Base-by-base conservation (phyloP, 306 rosid genomes). In the Betula pendula region DNA sequence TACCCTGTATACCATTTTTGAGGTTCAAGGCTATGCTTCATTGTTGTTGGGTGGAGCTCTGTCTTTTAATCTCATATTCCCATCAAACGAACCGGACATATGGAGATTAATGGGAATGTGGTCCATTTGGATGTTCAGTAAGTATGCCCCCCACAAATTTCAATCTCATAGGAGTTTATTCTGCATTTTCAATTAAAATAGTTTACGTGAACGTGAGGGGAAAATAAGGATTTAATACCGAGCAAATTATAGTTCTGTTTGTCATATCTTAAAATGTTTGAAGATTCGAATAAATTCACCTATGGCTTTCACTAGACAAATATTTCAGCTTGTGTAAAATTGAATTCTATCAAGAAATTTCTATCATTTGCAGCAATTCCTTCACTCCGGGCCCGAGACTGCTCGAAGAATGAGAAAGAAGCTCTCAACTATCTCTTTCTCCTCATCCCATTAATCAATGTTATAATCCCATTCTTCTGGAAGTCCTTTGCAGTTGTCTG, bases 91-190 rank as follows among this genome's bases (percentile, higher is more conserved):
- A 83, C 99, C 99, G 43, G 97, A 95, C 74, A 68, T 95, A 59
- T 95, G 99, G 99, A 90, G 99, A 76, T 82, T 95, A 71, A 95
- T 90, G 97, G 99, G 99, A 82, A 95, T 95, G 98, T 95, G 98
- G 97, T 95, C 98, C 74, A 88, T 95, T 78, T 95, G 98, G 98
- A 95, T 95, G 97, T 92, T 95, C 80, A 90, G 96, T 94, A 87
- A 90, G 97, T 87, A 38, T 38, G 8, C 42, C 8, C 42, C 40
- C 42, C 42, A 2, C 81, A 63, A 8, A 38, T 24, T 51, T 77
- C 2, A 5, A 68, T 69, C 80, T 63, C 50, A 45, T 1, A 38
- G 2, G 2, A 29, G 33, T 29, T 29, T 29, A 29, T 29, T 29
- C 2, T 5, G 5, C 42, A 38, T 38, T 38, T 38, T 38, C 42